Evolutionary conservation across 139 green algal genomes (phyloP).

Genomic region (Nannochloris sp.): DNA sequence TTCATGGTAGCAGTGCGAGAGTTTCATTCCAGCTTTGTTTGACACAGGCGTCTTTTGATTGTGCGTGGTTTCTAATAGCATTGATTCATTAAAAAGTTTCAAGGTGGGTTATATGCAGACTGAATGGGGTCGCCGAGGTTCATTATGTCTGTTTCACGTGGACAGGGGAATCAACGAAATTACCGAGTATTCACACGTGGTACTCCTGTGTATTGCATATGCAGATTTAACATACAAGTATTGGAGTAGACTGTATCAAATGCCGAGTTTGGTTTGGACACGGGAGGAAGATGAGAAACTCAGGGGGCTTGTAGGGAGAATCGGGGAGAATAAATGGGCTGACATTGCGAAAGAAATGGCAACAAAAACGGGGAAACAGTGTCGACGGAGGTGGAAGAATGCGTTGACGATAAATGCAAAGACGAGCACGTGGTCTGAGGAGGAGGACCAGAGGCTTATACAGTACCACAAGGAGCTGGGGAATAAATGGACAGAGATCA

Average conservation of each 20-base stretch:
- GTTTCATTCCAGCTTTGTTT: too few species aligned
- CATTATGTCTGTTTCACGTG: too few species aligned
- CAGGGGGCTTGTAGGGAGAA: slow-evolving; percentile 31
- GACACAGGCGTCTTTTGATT: too few species aligned
- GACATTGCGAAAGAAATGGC: slow-evolving; percentile 34
- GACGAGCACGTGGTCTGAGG: slow-evolving; percentile 12
- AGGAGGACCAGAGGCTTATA: slow-evolving; percentile 15
- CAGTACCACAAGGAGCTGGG: slow-evolving; percentile 17
- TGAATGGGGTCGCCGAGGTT: too few species aligned
- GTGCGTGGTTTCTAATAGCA: too few species aligned
- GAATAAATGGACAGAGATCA: slow-evolving; percentile 45
- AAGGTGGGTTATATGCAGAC: too few species aligned
- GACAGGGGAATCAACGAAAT: too few species aligned
- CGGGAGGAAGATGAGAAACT: slow-evolving; percentile 42
- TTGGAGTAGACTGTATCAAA: not conserved
- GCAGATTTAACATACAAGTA: too few species aligned
- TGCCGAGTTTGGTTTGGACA: not conserved
- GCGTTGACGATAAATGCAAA: slow-evolving; percentile 39
- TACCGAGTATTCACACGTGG: too few species aligned
- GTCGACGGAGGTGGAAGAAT: slow-evolving; percentile 60
- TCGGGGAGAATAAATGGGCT: slow-evolving; percentile 49
- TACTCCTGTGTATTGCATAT: too few species aligned
- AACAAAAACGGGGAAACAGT: slow-evolving; percentile 49
- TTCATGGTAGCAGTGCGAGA: too few species aligned
- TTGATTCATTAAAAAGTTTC: too few species aligned